Evolutionary conservation across 2,329 filamentous ascomycete genomes (phyloP), one percentile per base, ranked within the genome.

Genomic region (Diaporthe sp.): DNA sequence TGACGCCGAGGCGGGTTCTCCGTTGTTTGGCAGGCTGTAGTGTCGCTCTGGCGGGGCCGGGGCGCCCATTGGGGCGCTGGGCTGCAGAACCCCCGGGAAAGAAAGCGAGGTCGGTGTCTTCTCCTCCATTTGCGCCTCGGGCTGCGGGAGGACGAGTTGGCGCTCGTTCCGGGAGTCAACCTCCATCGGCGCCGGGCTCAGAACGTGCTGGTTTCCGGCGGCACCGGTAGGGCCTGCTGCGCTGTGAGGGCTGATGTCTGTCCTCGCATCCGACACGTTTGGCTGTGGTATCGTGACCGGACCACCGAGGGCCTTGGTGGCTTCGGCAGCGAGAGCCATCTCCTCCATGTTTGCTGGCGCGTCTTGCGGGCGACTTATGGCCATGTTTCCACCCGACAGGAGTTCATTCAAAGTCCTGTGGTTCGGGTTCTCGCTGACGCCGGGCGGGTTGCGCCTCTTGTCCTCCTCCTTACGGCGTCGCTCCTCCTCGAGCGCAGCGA

Each of bases 1-100:
- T 37, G 92, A 92, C 0, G 94, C 93, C 8, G 95, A 95, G 79
- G 92, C 79, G 80, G 88, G 75, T 78, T 87, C 83, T 81, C 88
- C 78, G 80, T 82, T 84, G 28, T 80, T 83, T 10, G 91, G 90
- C 78, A 91, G 87, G 79, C 88, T 92, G 86, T 91, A 89, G 39
- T 87, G 88, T 60, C 91, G 81, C 58, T 81, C 75, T 44, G 83
- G 88, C 42, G 82, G 77, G 2, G 86, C 84, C 7, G 87, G 85
- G 51, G 87, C 86, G 53, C 85, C 80, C 79, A 90, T 85, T 73
- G 83, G 82, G 15, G 81, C 80, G 39, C 83, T 83, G 3, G 85
- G 82, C 61, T 88, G 85, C 28, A 90, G 82, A 49, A 88, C 86
- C 3, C 89, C 88, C 1, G 90, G 89, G 77, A 91, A 91, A 2